Evolutionary conservation across 345 rosid genomes (phyloP).

Genomic region (Citrus maxima): DNA sequence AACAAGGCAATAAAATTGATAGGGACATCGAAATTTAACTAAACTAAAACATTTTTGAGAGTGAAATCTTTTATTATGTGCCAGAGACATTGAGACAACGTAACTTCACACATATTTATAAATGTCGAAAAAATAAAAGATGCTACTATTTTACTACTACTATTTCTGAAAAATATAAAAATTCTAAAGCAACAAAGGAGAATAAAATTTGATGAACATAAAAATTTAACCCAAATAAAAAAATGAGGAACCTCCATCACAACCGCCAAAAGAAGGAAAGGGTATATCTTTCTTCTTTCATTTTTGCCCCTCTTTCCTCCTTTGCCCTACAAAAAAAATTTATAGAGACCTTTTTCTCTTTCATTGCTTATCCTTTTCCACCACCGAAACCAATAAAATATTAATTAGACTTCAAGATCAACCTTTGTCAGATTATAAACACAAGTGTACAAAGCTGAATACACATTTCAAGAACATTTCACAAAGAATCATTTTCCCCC

Average conservation of each 20-base stretch:
- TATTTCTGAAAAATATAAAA: slow-evolving; percentile 16
- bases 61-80: not conserved
- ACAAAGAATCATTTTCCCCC: slow-evolving; percentile 4
- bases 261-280: slow-evolving; percentile 9
- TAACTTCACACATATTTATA: slow-evolving; percentile 24
- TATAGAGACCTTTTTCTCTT: not conserved
- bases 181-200: not conserved
- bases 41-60: slow-evolving; percentile 19
- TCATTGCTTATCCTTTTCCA: not conserved
- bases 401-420: slow-evolving; percentile 23
- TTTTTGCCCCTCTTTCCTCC: not conserved
- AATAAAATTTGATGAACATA: slow-evolving; percentile 9
- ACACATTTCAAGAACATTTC: slow-evolving; percentile 25
- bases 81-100: not conserved
- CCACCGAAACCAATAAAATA: slow-evolving; percentile 29
- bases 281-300: not conserved
- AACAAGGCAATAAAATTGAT: not conserved
- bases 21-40: not conserved
- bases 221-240: not conserved
- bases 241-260: slow-evolving; percentile 9
- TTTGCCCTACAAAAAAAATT: slow-evolving; percentile 12
- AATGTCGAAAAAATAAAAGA: not conserved
- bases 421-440: slow-evolving; percentile 34
- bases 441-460: slow-evolving; percentile 22
- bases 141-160: slow-evolving; percentile 1